phyloP scores from a whole-genome alignment of 1,139 yeast genomes.

The Magnusiomyces clavatus region DNA sequence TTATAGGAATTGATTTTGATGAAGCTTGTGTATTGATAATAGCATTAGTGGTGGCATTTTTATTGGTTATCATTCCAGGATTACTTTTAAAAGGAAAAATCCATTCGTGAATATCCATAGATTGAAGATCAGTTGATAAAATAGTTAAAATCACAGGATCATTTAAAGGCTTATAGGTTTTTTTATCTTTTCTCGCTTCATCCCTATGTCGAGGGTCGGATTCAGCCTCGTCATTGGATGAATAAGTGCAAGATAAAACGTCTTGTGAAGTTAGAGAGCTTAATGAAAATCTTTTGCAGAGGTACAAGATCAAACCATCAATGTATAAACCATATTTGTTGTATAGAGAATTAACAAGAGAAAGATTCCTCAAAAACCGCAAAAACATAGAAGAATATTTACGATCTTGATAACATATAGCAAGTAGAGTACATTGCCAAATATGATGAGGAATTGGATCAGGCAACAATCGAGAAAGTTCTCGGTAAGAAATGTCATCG shows the following conservation, averaged over 20 bases:
- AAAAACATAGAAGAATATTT: constrained; percentile 1
- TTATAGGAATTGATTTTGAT: too few species aligned
- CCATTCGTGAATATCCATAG: constrained; percentile 22
- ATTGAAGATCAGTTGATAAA: constrained; percentile 23
- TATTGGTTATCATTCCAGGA: too few species aligned
- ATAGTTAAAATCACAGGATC: constrained; percentile 24
- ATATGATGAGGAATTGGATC: constrained; percentile 14
- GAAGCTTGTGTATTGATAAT: too few species aligned
- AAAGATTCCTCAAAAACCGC: constrained; percentile 1
- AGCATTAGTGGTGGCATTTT: too few species aligned
- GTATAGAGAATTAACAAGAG: neutral
- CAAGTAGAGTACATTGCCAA: constrained; percentile 18
- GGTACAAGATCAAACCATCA: constrained; percentile 11
- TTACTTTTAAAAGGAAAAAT: constrained; percentile 16
- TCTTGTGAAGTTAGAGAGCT: too few species aligned
- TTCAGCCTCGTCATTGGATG: neutral
- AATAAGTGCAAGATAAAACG: too few species aligned
- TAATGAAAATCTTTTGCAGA: neutral
- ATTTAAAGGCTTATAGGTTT: constrained; percentile 16
- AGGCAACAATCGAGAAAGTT: constrained; percentile 1
- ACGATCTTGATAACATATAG: constrained; percentile 15
- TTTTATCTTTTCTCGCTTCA: neutral
- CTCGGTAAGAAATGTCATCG: neutral
- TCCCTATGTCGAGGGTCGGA: neutral
- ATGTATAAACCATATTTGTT: constrained; percentile 8